phyloP scores from a whole-genome alignment of 106 monocot species.

The Amphibolis antarctica region DNA sequence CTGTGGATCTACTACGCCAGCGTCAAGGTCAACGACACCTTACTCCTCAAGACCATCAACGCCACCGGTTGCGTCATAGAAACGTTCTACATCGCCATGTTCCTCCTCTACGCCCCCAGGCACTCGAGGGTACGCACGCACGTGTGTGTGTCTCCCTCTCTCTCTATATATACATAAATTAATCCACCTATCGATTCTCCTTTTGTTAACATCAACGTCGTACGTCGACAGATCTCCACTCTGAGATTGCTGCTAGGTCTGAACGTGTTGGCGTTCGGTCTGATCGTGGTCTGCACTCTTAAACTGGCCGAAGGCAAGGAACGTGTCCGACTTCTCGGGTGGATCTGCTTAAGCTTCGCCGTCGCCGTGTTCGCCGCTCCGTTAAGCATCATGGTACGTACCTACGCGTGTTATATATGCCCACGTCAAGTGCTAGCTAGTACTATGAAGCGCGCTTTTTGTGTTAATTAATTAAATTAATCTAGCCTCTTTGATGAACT shows the following conservation, averaged over 20 bases:
- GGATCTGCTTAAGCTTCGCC: constrained; percentile 14
- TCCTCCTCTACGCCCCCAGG: constrained; percentile 39
- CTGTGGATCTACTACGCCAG: constrained; percentile 71
- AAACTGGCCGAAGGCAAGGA: not conserved
- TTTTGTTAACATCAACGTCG: not conserved
- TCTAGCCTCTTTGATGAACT: no score
- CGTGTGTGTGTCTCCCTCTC: not conserved
- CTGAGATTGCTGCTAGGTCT: constrained; percentile 22
- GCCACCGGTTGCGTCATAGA: constrained; percentile 48
- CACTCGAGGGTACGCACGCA: constrained; percentile 24
- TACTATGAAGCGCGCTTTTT: no score
- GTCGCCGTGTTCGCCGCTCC: constrained; percentile 19
- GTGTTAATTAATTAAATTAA: no score
- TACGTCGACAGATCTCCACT: constrained; percentile 31
- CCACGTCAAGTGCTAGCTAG: no score
- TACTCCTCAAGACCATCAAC: constrained; percentile 69
- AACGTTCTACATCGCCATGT: constrained; percentile 46
- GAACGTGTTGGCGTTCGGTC: constrained; percentile 32
- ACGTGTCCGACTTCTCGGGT: constrained; percentile 5
- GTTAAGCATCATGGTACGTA: constrained; percentile 20
- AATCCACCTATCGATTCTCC: not conserved
- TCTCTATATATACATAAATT: not conserved
- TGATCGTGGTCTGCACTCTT: constrained; percentile 36
- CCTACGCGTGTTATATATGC: no score
- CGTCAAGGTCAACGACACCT: constrained; percentile 23